A percentile compares a stretch with the other conserved stretches of the same genome.
phyloP scores from a whole-genome alignment of 352 stramenopile species.

The Globisporangium viniferum region DNA sequence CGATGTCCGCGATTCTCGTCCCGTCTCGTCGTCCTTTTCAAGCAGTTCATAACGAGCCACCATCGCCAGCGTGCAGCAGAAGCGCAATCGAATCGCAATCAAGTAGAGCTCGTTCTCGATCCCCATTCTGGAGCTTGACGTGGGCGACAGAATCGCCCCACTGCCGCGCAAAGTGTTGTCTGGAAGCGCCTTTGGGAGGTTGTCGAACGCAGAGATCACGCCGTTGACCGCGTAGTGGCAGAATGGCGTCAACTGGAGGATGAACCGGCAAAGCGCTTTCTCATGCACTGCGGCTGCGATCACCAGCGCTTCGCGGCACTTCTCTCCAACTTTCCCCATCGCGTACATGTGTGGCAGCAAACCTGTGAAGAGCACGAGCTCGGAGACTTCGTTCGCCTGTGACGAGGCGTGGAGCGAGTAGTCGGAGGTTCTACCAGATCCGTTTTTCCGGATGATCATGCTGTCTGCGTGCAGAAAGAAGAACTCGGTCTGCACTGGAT shows the following conservation, averaged over 20 bases:
- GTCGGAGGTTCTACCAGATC: constrained; percentile 19
- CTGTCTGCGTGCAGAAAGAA: constrained; percentile 78
- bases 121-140: constrained; percentile 15
- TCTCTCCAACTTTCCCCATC: constrained; percentile 72
- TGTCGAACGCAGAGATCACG: constrained; percentile 79
- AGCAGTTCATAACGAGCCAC: constrained; percentile 70
- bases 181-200: constrained; percentile 64
- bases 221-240: constrained; percentile 86
- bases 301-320: constrained; percentile 79
- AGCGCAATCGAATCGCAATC: constrained; percentile 66
- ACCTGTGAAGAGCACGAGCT: constrained; percentile 81
- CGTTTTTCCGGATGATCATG: constrained; percentile 48
- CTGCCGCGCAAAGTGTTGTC: constrained; percentile 13
- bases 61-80: constrained; percentile 84
- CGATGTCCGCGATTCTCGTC: constrained; percentile 38
- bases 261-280: constrained; percentile 71
- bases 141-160: constrained; percentile 13
- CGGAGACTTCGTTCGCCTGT: constrained; percentile 47
- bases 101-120: constrained; percentile 54
- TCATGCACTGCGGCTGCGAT: constrained; percentile 79
- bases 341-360: constrained; percentile 86
- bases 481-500: constrained; percentile 86
- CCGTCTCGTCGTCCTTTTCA: constrained; percentile 40
- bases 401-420: constrained; percentile 21
- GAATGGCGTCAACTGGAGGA: constrained; percentile 84